These are phyloP conservation scores for Prunus persica DNA, from an alignment of 306 rosid genomes.

Conservation along the genomic window Prunus_persica_NCBIv2 NC_034009.1:845001-845500, in stretches of 20 bases:
- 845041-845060: too few species aligned
- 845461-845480: background rate
- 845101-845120: too few species aligned
- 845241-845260: background rate
- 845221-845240: too few species aligned
- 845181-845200: too few species aligned
- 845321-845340: background rate
- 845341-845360: background rate
- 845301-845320: conserved; percentile 21
- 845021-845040: too few species aligned
- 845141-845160: too few species aligned
- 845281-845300: background rate
- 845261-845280: background rate
- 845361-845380: conserved; percentile 12
- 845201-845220: too few species aligned
- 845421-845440: conserved; percentile 16
- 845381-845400: conserved; percentile 17
- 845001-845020: too few species aligned
- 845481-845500: background rate
- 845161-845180: too few species aligned
- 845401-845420: background rate
- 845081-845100: too few species aligned
- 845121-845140: too few species aligned
- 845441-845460: background rate
- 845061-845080: too few species aligned